These are phyloP conservation scores for Jimgerdemannia lactiflua DNA, from an alignment of 192 early-diverging fungal genomes.

Conservation along the genomic window DNA sequence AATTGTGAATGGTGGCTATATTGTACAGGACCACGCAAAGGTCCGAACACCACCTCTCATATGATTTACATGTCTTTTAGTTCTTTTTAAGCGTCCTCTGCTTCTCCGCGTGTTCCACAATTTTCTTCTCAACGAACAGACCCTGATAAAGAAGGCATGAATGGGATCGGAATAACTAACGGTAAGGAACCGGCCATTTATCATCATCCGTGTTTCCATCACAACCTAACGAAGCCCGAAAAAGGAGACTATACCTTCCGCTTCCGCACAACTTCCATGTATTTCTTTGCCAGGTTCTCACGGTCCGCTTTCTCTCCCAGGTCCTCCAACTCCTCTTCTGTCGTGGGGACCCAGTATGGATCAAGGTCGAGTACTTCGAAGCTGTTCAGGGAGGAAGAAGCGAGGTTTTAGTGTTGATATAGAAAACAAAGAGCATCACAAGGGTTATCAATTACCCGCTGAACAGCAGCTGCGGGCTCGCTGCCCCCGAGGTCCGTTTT, in stretches of 20 bases:
- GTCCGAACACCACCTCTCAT: no score
- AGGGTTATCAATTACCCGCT: slow-evolving; percentile 66
- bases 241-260: slow-evolving; percentile 86
- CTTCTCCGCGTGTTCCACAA: slow-evolving; percentile 87
- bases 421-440: slow-evolving; percentile 12
- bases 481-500: slow-evolving; percentile 93
- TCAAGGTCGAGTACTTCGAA: slow-evolving; percentile 92
- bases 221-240: slow-evolving; percentile 70
- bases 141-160: slow-evolving; percentile 41
- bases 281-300: slow-evolving; percentile 94
- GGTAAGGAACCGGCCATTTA: background rate
- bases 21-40: no score
- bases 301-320: slow-evolving; percentile 95
- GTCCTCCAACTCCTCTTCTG: slow-evolving; percentile 97
- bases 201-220: background rate
- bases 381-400: slow-evolving; percentile 18
- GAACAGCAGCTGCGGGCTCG: slow-evolving; percentile 94
- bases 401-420: no score
- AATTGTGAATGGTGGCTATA: no score
- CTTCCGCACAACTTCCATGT: slow-evolving; percentile 94
- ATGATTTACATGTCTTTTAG: no score
- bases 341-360: slow-evolving; percentile 99
- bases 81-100: slow-evolving; percentile 77
- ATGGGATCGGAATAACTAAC: background rate
- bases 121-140: slow-evolving; percentile 89